Evolutionary conservation across 441 rosid species (phyloP), one percentile per base, ranked within the genome.

Genomic region (Isatis lusitanica): DNA sequence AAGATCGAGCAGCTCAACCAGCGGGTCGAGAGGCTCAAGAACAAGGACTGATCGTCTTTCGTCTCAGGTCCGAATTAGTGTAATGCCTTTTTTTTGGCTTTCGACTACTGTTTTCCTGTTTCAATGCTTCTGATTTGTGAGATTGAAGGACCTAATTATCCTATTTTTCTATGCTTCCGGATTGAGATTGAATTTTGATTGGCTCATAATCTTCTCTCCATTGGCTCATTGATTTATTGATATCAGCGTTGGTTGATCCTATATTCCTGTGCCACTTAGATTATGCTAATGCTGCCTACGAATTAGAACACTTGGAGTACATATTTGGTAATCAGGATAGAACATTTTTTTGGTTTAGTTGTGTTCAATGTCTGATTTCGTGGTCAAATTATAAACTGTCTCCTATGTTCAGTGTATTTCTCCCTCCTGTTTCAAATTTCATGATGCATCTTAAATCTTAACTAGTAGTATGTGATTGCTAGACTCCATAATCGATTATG

Each of bases 1-100:
- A 87, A 53, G 86, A 86, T 93, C 76, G 92, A 93, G 81, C 88
- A 85, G 70, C 76, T 93, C 82, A 93, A 83, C 63, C 93, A 87
- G 86, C 79, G 94, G 47, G 38, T 93, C 21, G 97, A 93, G 84
- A 84, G 94, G 88, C 88, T 93, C 68, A 93, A 85, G 91, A 90
- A 72, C 71, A 79, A 71, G 74, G 82, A 79, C 66, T 79, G 82
- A 79, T 68, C 55, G 42, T 74, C 42, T 52, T 17, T 61, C 13
- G 26, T 26, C 18, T 61, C 66, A 64, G 72, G 75, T 76, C 46
- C 67, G 11, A 17, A 21, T 13, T 15, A 70, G 62, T 63, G 70
- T 21, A 48, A 69, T 56, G 39, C 71, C n/a, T 4, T 43, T 30
- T 43, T 30, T 9, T 24, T 21, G 2, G 30, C 38, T 74, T 67